Conservation (phyloP, 1,284 basidiomycete genomes). For the Sphaerobolus stellatus region DNA sequence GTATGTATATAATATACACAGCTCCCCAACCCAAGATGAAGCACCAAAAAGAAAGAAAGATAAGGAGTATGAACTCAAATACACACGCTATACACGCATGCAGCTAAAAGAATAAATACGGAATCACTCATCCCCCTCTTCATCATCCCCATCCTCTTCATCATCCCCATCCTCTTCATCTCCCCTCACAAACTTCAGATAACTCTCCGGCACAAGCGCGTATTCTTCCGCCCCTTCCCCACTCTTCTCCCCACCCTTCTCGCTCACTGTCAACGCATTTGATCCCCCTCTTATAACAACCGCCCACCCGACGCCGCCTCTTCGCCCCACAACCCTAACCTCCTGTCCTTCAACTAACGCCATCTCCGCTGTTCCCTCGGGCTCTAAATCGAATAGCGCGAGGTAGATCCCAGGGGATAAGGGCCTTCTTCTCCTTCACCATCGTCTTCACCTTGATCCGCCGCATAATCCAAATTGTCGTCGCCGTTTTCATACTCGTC, state of each 20-base stretch:
- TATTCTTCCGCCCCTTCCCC: too few species aligned
- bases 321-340: constrained; percentile 63
- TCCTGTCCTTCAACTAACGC: constrained; percentile 67
- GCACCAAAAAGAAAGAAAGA: too few species aligned
- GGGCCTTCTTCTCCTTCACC: constrained; percentile 28
- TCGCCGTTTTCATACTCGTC: too few species aligned
- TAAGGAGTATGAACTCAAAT: too few species aligned
- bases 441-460: constrained; percentile 31
- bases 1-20: too few species aligned
- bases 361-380: constrained; percentile 77
- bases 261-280: constrained; percentile 25
- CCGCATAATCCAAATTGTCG: too few species aligned
- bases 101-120: too few species aligned
- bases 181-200: constrained; percentile 54
- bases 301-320: constrained; percentile 75
- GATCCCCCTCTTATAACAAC: constrained; percentile 46
- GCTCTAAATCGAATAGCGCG: constrained; percentile 67
- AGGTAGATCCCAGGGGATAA: constrained; percentile 67
- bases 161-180: constrained; percentile 25
- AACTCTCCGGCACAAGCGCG: constrained; percentile 68
- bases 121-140: too few species aligned
- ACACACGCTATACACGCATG: too few species aligned
- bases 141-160: too few species aligned
- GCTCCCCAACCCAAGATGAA: too few species aligned
- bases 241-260: not conserved